phyloP scores from a whole-genome alignment of 169 alveolate species.

The Cryptosporidium meleagridis region DNA sequence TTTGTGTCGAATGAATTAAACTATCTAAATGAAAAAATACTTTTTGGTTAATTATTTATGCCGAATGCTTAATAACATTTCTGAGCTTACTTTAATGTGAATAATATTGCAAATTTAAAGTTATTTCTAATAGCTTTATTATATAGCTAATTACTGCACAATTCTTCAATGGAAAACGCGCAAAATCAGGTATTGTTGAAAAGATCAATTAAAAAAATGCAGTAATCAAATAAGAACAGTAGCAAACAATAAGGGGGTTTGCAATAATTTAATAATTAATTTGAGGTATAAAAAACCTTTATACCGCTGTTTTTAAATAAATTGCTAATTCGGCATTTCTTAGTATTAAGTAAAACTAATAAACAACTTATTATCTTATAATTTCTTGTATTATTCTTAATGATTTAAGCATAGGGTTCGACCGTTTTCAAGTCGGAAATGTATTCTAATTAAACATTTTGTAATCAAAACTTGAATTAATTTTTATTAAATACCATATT shows the following conservation, averaged over 20 bases:
- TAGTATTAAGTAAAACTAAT: not conserved
- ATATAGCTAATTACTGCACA: too few relatives aligned
- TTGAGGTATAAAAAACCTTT: not conserved
- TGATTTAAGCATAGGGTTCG: slow-evolving; percentile 1
- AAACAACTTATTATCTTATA: too few relatives aligned
- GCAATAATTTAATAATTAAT: not conserved
- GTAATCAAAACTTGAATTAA: not conserved
- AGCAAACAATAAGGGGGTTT: not conserved
- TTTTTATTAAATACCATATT: not conserved
- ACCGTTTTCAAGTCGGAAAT: not conserved
- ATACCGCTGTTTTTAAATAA: not conserved
- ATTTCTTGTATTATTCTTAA: not conserved
- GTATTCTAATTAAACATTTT: not conserved
- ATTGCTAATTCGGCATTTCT: too few relatives aligned
- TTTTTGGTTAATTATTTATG: not conserved
- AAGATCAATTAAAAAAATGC: not conserved
- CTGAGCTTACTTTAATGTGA: not conserved
- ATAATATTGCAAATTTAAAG: not conserved
- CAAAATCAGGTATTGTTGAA: not conserved
- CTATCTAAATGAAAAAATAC: not conserved
- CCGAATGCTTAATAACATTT: not conserved
- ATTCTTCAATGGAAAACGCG: not conserved
- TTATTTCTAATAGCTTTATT: not conserved
- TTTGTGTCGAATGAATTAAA: slow-evolving; percentile 2
- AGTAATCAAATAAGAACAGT: not conserved